phyloP scores from a whole-genome alignment of 2,329 filamentous ascomycete genomes.

The Orbilia javanica region DNA sequence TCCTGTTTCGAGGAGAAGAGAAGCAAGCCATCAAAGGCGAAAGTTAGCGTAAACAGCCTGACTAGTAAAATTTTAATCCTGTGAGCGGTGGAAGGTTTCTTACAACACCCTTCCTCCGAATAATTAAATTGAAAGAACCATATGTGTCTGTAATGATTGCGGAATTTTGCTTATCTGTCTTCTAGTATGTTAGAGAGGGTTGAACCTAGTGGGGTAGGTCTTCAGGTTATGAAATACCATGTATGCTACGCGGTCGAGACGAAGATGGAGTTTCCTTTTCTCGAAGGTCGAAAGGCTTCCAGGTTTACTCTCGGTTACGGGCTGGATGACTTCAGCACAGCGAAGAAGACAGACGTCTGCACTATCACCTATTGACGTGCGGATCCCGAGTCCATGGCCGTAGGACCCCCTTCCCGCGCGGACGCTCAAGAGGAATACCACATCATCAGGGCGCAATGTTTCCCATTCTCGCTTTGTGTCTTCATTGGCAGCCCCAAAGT shows the following conservation, averaged over 20 bases:
- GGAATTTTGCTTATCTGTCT: constrained; percentile 75
- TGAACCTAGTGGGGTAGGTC: not conserved
- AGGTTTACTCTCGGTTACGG: constrained; percentile 85
- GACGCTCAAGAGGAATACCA: constrained; percentile 86
- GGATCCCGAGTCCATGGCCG: constrained; percentile 31
- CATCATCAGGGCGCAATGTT: constrained; percentile 83
- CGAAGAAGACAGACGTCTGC: constrained; percentile 79
- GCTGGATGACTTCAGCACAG: constrained; percentile 85
- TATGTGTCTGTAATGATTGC: constrained; percentile 83
- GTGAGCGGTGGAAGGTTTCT: not conserved
- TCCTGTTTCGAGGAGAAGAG: constrained; percentile 68
- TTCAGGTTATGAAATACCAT: constrained; percentile 66
- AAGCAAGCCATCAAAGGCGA: not conserved
- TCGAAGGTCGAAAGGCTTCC: constrained; percentile 73
- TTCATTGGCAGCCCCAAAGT: constrained; percentile 82
- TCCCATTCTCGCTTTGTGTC: constrained; percentile 90
- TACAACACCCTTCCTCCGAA: constrained; percentile 79
- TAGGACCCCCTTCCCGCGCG: constrained; percentile 66
- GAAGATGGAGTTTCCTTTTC: constrained; percentile 79
- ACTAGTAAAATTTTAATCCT: not conserved
- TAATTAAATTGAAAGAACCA: constrained; percentile 83
- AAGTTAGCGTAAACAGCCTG: constrained; percentile 14
- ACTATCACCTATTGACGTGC: constrained; percentile 70
- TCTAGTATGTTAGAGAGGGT: constrained; percentile 21
- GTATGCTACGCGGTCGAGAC: constrained; percentile 83